Evolutionary conservation across 1,139 yeast genomes (phyloP).

Genomic region (Candida neerlandica): DNA sequence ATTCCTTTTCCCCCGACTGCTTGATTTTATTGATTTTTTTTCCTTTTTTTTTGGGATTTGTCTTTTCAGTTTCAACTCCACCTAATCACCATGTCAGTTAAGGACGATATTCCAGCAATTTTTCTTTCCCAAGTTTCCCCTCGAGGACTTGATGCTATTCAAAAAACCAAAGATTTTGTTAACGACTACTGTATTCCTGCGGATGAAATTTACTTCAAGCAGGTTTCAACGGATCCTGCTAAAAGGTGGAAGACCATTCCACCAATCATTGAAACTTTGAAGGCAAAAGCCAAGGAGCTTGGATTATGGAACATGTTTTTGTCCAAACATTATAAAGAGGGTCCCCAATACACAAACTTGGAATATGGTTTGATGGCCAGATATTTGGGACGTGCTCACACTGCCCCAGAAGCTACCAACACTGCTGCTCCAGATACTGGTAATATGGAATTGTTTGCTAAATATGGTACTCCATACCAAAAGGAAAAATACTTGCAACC

Average conservation of each 20-base stretch:
- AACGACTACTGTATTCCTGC: slow-evolving; percentile 65
- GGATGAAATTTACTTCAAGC: slow-evolving; percentile 45
- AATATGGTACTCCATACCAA: slow-evolving; percentile 57
- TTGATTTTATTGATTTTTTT: background rate
- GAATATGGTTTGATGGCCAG: slow-evolving; percentile 75
- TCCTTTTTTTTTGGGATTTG: background rate
- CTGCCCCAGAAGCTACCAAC: slow-evolving; percentile 68
- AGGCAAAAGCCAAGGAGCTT: slow-evolving; percentile 53
- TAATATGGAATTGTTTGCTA: slow-evolving; percentile 69
- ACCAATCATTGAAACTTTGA: slow-evolving; percentile 53
- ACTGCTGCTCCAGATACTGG: slow-evolving; percentile 77
- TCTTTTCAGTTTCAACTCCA: background rate
- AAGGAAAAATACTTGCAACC: slow-evolving; percentile 58
- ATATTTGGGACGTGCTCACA: slow-evolving; percentile 58
- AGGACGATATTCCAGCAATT: slow-evolving; percentile 48
- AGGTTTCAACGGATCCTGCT: slow-evolving; percentile 41
- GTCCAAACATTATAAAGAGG: slow-evolving; percentile 57
- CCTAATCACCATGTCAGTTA: slow-evolving; percentile 25
- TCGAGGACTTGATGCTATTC: slow-evolving; percentile 54
- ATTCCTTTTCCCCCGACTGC: no score
- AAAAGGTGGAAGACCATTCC: slow-evolving; percentile 57
- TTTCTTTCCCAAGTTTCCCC: slow-evolving; percentile 49
- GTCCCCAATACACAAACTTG: slow-evolving; percentile 65
- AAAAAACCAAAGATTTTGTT: slow-evolving; percentile 53
- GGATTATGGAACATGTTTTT: slow-evolving; percentile 72